phyloP scores from a whole-genome alignment of 129 eudicot genomes.

The Logfia minima region DNA sequence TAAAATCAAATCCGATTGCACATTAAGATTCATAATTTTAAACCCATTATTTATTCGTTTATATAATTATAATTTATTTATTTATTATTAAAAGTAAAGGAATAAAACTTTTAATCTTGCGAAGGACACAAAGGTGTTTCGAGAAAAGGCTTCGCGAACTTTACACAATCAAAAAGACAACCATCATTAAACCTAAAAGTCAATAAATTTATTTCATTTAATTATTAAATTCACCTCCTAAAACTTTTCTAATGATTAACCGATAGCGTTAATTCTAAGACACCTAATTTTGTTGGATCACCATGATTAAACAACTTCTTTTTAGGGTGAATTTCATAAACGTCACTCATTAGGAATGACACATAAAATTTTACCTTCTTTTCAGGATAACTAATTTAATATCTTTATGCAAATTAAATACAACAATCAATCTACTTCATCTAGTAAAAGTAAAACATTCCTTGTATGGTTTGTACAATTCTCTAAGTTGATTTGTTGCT shows the following conservation, averaged over 20 bases:
- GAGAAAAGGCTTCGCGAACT: slow-evolving; percentile 29
- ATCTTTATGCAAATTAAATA: no score
- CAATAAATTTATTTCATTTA: not conserved
- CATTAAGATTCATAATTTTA: not conserved
- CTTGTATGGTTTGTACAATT: not conserved
- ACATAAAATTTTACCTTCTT: no score
- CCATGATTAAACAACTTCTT: not conserved
- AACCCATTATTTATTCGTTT: not conserved
- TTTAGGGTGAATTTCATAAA: no score
- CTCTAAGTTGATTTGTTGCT: no score
- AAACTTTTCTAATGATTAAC: not conserved
- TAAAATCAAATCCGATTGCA: not conserved
- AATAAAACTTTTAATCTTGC: not conserved
- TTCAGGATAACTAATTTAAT: no score
- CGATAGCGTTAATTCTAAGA: not conserved
- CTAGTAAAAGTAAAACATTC: no score
- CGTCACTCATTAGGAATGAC: no score
- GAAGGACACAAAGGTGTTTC: slow-evolving; percentile 17
- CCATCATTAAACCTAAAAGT: slow-evolving; percentile 30
- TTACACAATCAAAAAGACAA: slow-evolving; percentile 32
- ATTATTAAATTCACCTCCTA: not conserved
- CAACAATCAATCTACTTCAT: no score
- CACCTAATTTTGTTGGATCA: not conserved
- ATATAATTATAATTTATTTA: not conserved
- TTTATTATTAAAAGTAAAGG: not conserved